phyloP scores from a whole-genome alignment of 768 basidiomycete species.

The Termitomyces sp. region DNA sequence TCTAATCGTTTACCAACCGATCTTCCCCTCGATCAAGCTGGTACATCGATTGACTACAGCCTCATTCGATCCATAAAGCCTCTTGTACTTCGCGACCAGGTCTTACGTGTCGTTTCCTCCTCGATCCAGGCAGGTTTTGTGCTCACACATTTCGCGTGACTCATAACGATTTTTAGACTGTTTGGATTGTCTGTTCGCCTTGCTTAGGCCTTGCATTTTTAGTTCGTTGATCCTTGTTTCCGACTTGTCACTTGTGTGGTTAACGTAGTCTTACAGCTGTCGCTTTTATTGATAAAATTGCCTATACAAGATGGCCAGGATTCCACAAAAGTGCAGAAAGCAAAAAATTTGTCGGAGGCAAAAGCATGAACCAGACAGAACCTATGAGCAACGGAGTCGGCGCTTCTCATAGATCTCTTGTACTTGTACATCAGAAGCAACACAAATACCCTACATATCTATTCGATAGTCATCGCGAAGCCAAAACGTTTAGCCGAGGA shows the following conservation, averaged over 20 bases:
- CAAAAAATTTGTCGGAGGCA: not conserved
- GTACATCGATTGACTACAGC: slow-evolving; percentile 55
- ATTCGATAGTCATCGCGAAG: not conserved
- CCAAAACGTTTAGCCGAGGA: not conserved
- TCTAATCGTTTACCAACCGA: slow-evolving; percentile 48
- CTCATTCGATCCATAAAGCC: slow-evolving; percentile 48
- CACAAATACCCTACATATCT: not conserved
- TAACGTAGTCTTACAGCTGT: slow-evolving; percentile 31
- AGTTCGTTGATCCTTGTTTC: slow-evolving; percentile 32
- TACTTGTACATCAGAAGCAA: slow-evolving; percentile 1
- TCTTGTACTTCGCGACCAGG: slow-evolving; percentile 39
- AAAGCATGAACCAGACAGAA: not conserved
- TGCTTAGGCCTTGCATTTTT: slow-evolving; percentile 64
- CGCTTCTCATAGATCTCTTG: not conserved
- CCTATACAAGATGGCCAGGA: slow-evolving; percentile 28
- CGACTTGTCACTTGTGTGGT: not conserved
- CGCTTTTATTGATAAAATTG: slow-evolving; percentile 37
- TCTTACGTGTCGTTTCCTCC: slow-evolving; percentile 52
- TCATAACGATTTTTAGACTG: slow-evolving; percentile 40
- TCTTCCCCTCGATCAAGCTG: slow-evolving; percentile 38
- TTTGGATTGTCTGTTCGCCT: slow-evolving; percentile 75
- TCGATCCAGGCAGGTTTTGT: slow-evolving; percentile 58
- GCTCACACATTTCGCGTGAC: not conserved
- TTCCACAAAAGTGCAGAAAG: slow-evolving; percentile 2
- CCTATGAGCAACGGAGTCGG: not conserved